phyloP scores from a whole-genome alignment of 2,329 filamentous ascomycete species.

The Cladorrhinum sp. region DNA sequence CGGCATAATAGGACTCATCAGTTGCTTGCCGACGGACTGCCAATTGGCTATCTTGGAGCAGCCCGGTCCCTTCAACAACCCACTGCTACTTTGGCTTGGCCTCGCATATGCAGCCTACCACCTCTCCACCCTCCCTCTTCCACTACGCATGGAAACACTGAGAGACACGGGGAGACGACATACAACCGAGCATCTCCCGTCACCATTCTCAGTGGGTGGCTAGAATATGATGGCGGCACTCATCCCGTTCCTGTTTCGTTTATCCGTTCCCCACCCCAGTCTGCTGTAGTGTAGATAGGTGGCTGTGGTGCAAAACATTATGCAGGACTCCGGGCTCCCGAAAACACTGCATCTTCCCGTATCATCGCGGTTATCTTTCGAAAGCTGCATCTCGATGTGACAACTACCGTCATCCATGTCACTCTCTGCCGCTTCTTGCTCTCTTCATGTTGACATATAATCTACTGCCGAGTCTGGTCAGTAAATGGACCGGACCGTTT shows the following conservation, averaged over 20 bases:
- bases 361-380: slow-evolving; percentile 7
- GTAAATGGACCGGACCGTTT: not conserved
- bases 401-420: slow-evolving; percentile 5
- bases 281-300: not conserved
- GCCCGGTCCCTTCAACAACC: not conserved
- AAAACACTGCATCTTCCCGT: slow-evolving; percentile 15
- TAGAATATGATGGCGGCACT: not conserved
- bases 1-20: not conserved
- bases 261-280: slow-evolving; percentile 12
- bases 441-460: too few species aligned
- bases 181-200: not conserved
- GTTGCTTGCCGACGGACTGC: not conserved
- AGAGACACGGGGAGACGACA: not conserved
- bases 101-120: not conserved
- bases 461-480: too few species aligned
- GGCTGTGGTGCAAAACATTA: slow-evolving; percentile 12
- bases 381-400: slow-evolving; percentile 5
- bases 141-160: too few species aligned
- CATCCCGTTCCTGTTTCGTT: slow-evolving; percentile 6
- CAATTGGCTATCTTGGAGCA: not conserved
- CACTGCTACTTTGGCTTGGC: not conserved
- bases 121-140: not conserved
- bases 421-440: not conserved
- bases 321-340: slow-evolving; percentile 17
- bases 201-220: slow-evolving; percentile 2